Evolutionary conservation across 306 rosid genomes (phyloP).

Genomic region (Prunus dulcis): DNA sequence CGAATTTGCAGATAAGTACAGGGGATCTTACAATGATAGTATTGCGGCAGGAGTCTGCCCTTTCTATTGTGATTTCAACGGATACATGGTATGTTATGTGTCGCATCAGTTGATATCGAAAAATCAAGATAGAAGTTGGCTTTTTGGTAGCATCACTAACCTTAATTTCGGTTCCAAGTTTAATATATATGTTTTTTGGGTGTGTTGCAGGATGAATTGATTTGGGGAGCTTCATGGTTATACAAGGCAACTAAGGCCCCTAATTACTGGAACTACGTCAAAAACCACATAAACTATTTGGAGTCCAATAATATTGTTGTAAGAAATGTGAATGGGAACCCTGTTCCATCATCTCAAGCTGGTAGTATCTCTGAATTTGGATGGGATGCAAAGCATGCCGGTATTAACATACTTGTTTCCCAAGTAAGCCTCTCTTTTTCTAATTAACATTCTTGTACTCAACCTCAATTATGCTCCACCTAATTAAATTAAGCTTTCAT

Average conservation of each 20-base stretch:
- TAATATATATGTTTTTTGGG: no score
- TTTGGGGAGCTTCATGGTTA: conserved; percentile 60
- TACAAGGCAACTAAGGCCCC: conserved; percentile 23
- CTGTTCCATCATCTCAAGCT: background rate
- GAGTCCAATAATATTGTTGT: background rate
- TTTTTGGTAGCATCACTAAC: no score
- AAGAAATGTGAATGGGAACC: conserved; percentile 1
- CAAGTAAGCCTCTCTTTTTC: conserved; percentile 14
- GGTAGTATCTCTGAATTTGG: conserved; percentile 33
- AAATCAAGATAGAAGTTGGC: background rate
- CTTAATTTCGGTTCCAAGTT: background rate
- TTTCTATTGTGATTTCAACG: conserved; percentile 41
- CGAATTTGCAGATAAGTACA: conserved; percentile 40
- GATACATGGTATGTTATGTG: conserved; percentile 34
- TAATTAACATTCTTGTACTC: no score
- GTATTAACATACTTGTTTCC: conserved; percentile 49
- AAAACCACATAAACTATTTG: conserved; percentile 14
- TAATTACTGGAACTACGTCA: conserved; percentile 30
- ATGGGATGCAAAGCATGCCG: conserved; percentile 54
- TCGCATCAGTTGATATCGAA: background rate
- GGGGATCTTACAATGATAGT: conserved; percentile 38
- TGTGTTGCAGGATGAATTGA: conserved; percentile 40
- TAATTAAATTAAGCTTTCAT: no score
- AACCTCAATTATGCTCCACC: no score
- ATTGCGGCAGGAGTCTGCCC: conserved; percentile 37